These are phyloP conservation scores for Friedmanniomyces simplex DNA, from an alignment of 495 filamentous ascomycete species.

Conservation along the genomic window DNA sequence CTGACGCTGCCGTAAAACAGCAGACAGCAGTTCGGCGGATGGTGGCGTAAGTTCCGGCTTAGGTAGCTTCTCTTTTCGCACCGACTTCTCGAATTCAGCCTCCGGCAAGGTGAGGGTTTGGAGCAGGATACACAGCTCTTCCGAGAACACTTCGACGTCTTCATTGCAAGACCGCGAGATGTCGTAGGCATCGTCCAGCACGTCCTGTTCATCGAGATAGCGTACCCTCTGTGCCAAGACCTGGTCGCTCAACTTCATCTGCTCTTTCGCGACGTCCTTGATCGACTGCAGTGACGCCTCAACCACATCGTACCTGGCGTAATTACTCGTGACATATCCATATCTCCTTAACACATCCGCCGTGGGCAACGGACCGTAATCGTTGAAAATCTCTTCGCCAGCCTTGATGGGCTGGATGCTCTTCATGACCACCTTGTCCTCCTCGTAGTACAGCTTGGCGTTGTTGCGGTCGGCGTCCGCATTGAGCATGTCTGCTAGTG, in stretches of 20 bases:
- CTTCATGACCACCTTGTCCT: slow-evolving; percentile 53
- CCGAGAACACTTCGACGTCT: slow-evolving; percentile 31
- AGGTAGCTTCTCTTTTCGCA: slow-evolving; percentile 40
- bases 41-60: slow-evolving; percentile 38
- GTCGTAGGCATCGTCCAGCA: slow-evolving; percentile 48
- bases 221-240: slow-evolving; percentile 27
- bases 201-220: slow-evolving; percentile 40
- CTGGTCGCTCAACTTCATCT: slow-evolving; percentile 35
- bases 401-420: slow-evolving; percentile 52
- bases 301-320: slow-evolving; percentile 68
- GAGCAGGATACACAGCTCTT: slow-evolving; percentile 42
- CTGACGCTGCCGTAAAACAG: slow-evolving; percentile 28
- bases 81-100: slow-evolving; percentile 24
- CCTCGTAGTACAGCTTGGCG: slow-evolving; percentile 63
- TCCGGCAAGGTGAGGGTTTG: slow-evolving; percentile 35
- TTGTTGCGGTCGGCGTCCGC: slow-evolving; percentile 73
- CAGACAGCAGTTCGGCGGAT: slow-evolving; percentile 29
- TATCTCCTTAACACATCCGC: slow-evolving; percentile 78
- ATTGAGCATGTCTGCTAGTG: slow-evolving; percentile 86
- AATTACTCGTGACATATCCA: slow-evolving; percentile 73
- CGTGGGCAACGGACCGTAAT: slow-evolving; percentile 75
- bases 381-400: slow-evolving; percentile 81
- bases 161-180: slow-evolving; percentile 34
- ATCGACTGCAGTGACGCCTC: slow-evolving; percentile 57
- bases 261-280: slow-evolving; percentile 38